A percentile compares a stretch with the other conserved stretches of the same genome.
These are phyloP conservation scores for Aethionema arabicum DNA, from an alignment of 345 rosid genomes.

Conservation along the genomic window DNA sequence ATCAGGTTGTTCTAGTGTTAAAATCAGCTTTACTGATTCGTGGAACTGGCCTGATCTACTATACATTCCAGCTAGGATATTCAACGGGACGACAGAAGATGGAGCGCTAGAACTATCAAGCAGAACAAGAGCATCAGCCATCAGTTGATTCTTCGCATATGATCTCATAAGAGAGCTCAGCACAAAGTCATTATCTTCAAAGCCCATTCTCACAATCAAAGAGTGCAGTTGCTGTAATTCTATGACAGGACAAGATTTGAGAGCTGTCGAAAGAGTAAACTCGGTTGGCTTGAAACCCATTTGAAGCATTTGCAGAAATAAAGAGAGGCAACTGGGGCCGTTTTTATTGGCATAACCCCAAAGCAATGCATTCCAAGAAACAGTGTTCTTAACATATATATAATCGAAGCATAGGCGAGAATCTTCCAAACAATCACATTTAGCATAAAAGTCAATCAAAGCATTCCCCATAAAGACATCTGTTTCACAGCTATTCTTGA, in stretches of 20 bases:
- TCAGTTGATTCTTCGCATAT: conserved; percentile 58
- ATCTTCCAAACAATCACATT: conserved; percentile 54
- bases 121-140: conserved; percentile 55
- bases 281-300: conserved; percentile 64
- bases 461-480: conserved; percentile 66
- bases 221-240: conserved; percentile 69
- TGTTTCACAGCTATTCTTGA: conserved; percentile 46
- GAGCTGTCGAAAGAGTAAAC: conserved; percentile 66
- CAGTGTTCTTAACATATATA: conserved; percentile 58
- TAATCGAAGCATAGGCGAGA: conserved; percentile 56
- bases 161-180: conserved; percentile 69
- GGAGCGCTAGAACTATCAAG: conserved; percentile 38
- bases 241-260: conserved; percentile 39
- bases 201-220: conserved; percentile 64
- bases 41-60: conserved; percentile 61
- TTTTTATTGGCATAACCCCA: conserved; percentile 54
- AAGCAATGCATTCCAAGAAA: conserved; percentile 83
- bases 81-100: conserved; percentile 46
- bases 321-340: conserved; percentile 36
- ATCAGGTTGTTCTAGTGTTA: conserved; percentile 69
- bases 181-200: conserved; percentile 55
- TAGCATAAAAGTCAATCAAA: conserved; percentile 68
- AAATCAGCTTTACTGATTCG: conserved; percentile 61
- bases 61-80: conserved; percentile 65
- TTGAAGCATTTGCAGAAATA: conserved; percentile 58